These are phyloP conservation scores for Symbiodinium natans DNA, from an alignment of 73 alveolate species.

Conservation along the genomic window DNA sequence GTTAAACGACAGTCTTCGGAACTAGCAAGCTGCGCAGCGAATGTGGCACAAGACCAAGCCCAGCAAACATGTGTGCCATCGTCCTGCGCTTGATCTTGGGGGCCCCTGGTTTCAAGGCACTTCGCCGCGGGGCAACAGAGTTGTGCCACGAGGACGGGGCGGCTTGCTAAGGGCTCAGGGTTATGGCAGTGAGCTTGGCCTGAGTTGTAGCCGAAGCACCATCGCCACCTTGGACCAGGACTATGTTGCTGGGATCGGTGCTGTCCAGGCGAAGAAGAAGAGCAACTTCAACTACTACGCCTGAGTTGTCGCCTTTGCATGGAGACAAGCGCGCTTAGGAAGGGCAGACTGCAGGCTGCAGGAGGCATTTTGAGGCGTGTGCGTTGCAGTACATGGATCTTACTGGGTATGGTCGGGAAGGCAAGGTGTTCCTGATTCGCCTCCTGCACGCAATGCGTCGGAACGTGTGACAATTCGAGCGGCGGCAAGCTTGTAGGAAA, in stretches of 20 bases:
- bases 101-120: neutral
- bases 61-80: too few relatives aligned
- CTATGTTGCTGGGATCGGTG: slow-evolving; percentile 74
- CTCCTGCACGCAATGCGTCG: neutral
- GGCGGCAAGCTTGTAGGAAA: slow-evolving; percentile 8
- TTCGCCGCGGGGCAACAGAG: slow-evolving; percentile 91
- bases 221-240: slow-evolving; percentile 9
- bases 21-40: too few relatives aligned
- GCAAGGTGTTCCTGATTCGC: neutral
- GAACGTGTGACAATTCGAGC: neutral
- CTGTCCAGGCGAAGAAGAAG: slow-evolving; percentile 94
- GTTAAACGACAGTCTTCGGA: too few relatives aligned
- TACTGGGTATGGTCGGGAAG: too few relatives aligned
- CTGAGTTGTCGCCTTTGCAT: neutral
- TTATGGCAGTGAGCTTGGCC: neutral
- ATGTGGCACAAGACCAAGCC: too few relatives aligned
- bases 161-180: neutral
- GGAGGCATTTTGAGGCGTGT: neutral
- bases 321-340: neutral
- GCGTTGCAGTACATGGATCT: too few relatives aligned
- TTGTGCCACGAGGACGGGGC: slow-evolving; percentile 81
- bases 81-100: too few relatives aligned
- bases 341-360: neutral
- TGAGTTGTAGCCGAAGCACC: neutral
- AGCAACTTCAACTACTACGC: slow-evolving; percentile 92